phyloP scores from a whole-genome alignment of 257 asterid species.

The Nicotiana benthamiana region DNA sequence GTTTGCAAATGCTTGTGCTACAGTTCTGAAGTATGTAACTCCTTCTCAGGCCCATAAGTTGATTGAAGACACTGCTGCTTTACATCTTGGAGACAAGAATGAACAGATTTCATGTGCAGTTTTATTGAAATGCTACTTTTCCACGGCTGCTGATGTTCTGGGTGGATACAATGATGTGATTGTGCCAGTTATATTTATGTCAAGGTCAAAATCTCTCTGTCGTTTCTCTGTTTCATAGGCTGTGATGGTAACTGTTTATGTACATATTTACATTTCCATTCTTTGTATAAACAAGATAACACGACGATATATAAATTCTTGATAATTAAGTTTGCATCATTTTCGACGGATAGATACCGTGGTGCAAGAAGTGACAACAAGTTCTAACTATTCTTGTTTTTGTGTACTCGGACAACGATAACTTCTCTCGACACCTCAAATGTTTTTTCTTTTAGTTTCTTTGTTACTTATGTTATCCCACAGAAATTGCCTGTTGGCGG shows the following conservation, averaged over 20 bases:
- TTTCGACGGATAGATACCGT: not conserved
- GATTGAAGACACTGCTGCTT: conserved; percentile 72
- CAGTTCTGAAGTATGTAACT: conserved; percentile 67
- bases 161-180: conserved; percentile 67
- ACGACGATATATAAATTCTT: not conserved
- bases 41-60: conserved; percentile 82
- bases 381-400: not conserved
- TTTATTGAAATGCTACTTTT: conserved; percentile 76
- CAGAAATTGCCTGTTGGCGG: not conserved
- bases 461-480: not conserved
- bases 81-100: conserved; percentile 82
- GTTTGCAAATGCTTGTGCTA: conserved; percentile 91
- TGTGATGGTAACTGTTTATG: not conserved
- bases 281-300: not conserved
- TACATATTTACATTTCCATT: not conserved
- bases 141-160: conserved; percentile 76
- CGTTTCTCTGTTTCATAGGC: not conserved
- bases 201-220: conserved; percentile 56
- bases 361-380: not conserved
- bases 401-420: not conserved
- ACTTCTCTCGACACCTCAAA: not conserved
- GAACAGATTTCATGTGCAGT: conserved; percentile 87
- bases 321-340: not conserved
- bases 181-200: conserved; percentile 83
- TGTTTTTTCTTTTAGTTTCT: not conserved